Conservation (phyloP, 345 rosid genomes). For the Rubroshorea leprosula region DNA sequence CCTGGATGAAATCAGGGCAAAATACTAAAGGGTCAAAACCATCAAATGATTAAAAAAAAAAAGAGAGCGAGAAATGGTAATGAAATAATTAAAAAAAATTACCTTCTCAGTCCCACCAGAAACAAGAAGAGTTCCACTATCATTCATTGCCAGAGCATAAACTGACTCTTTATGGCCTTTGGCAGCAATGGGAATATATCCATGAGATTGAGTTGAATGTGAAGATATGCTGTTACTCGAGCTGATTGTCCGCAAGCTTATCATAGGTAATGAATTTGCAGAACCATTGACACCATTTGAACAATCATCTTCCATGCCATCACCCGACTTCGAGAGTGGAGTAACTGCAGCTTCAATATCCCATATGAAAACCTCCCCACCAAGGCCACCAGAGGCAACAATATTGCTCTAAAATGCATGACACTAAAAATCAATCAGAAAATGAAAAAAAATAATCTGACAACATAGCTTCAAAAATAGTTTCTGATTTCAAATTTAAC, state of each 20-base stretch:
- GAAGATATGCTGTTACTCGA: slow-evolving; percentile 78
- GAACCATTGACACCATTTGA: slow-evolving; percentile 60
- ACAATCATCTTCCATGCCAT: slow-evolving; percentile 67
- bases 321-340: slow-evolving; percentile 70
- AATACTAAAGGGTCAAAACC: background rate
- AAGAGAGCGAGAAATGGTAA: no score
- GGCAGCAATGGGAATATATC: slow-evolving; percentile 75
- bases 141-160: slow-evolving; percentile 97
- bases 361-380: slow-evolving; percentile 99
- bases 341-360: slow-evolving; percentile 87
- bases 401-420: slow-evolving; percentile 77
- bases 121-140: slow-evolving; percentile 79
- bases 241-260: slow-evolving; percentile 72
- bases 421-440: slow-evolving; percentile 68
- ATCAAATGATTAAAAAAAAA: background rate
- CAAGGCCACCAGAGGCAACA: slow-evolving; percentile 99
- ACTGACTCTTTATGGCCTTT: slow-evolving; percentile 99
- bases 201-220: slow-evolving; percentile 65
- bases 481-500: background rate
- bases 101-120: slow-evolving; percentile 99
- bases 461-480: slow-evolving; percentile 9
- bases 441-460: slow-evolving; percentile 22
- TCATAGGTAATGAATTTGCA: slow-evolving; percentile 51
- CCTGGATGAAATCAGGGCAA: slow-evolving; percentile 38
- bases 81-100: background rate